These are phyloP conservation scores for Russula lepida DNA, from an alignment of 768 basidiomycete species.

Conservation along the genomic window DNA sequence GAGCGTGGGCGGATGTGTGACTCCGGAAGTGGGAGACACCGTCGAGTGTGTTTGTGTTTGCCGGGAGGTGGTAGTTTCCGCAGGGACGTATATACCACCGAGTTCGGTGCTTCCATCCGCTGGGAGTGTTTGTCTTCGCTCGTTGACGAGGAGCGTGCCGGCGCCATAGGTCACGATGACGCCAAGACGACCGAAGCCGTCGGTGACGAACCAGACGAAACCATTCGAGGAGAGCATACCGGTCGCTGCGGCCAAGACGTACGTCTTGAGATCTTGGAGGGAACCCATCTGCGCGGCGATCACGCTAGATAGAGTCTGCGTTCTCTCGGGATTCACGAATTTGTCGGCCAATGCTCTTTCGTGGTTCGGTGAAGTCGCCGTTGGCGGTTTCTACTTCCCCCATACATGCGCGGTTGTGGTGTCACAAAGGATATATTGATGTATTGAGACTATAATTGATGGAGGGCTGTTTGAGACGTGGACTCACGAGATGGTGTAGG, in stretches of 20 bases:
- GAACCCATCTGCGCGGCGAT: slow-evolving; percentile 52
- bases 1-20: background rate
- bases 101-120: background rate
- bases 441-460: background rate
- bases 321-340: slow-evolving; percentile 19
- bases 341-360: slow-evolving; percentile 31
- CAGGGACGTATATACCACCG: slow-evolving; percentile 11
- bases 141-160: slow-evolving; percentile 69
- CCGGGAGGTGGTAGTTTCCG: background rate
- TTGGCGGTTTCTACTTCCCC: slow-evolving; percentile 29
- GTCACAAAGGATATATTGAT: too few relatives aligned
- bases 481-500: slow-evolving; percentile 72
- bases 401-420: background rate
- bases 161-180: slow-evolving; percentile 83
- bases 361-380: slow-evolving; percentile 24
- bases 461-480: background rate
- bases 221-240: slow-evolving; percentile 71
- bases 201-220: slow-evolving; percentile 83
- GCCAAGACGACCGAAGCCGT: slow-evolving; percentile 50
- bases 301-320: slow-evolving; percentile 29
- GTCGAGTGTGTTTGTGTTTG: background rate
- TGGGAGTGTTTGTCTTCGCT: slow-evolving; percentile 17
- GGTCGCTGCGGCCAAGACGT: slow-evolving; percentile 61
- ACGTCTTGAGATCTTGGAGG: slow-evolving; percentile 60
- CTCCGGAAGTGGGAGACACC: slow-evolving; percentile 4